phyloP scores from a whole-genome alignment of 768 basidiomycete genomes.

The Naganishia antarctica region DNA sequence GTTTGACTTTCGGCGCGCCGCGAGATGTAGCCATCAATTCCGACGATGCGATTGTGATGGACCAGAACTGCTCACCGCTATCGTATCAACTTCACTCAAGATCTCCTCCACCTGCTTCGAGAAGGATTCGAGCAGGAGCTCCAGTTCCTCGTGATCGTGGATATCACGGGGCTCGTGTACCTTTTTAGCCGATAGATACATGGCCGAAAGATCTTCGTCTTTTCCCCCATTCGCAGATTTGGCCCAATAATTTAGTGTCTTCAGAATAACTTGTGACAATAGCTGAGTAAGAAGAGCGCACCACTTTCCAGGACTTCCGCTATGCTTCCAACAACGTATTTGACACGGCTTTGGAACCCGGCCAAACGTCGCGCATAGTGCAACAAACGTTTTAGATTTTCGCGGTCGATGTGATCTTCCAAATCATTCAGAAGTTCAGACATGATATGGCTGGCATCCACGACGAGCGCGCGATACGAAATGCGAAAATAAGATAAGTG shows the following conservation, averaged over 20 bases:
- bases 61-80: conserved; percentile 56
- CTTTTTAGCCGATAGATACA: conserved; percentile 88
- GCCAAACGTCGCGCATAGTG: conserved; percentile 85
- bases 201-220: conserved; percentile 92
- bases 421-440: conserved; percentile 84
- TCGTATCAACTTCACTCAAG: conserved; percentile 84
- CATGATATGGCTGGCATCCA: conserved; percentile 62
- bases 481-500: too few relatives aligned
- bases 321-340: conserved; percentile 80
- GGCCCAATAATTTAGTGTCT: not conserved
- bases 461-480: not conserved
- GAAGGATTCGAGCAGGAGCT: conserved; percentile 88
- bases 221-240: not conserved
- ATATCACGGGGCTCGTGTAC: conserved; percentile 59
- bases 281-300: too few relatives aligned
- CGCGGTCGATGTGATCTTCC: conserved; percentile 91
- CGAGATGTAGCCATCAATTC: not conserved
- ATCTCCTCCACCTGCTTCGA: conserved; percentile 96
- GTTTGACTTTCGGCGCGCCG: conserved; percentile 60
- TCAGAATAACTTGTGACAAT: too few relatives aligned
- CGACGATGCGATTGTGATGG: not conserved
- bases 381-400: conserved; percentile 83
- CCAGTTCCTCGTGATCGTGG: conserved; percentile 86
- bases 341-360: conserved; percentile 85
- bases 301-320: conserved; percentile 90